These are phyloP conservation scores for Fusarium anthophilum DNA, from an alignment of 2,329 filamentous ascomycete genomes.

Conservation along the genomic window DNA sequence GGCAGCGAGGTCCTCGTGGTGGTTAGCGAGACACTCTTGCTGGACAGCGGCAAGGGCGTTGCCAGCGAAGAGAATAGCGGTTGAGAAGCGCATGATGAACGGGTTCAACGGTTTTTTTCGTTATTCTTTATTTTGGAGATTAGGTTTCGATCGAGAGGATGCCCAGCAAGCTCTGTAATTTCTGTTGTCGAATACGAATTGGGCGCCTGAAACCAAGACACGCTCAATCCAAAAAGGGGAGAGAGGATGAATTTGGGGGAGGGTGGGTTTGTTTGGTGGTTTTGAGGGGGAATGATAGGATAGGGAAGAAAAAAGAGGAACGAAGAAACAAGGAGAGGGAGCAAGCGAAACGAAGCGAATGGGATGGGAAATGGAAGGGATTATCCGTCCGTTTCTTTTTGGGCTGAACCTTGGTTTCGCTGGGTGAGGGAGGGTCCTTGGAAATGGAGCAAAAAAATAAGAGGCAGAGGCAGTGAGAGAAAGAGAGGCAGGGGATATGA, in stretches of 20 bases:
- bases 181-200: constrained; percentile 23
- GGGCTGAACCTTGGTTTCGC: constrained; percentile 25
- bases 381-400: constrained; percentile 30
- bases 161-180: constrained; percentile 35
- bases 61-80: constrained; percentile 48
- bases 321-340: constrained; percentile 25
- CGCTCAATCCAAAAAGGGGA: constrained; percentile 29
- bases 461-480: constrained; percentile 3
- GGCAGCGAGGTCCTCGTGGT: constrained; percentile 51
- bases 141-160: constrained; percentile 28
- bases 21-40: constrained; percentile 52
- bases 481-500: constrained; percentile 29
- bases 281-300: constrained; percentile 11
- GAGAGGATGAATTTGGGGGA: not conserved
- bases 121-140: not conserved
- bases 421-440: not conserved
- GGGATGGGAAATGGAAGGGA: constrained; percentile 32
- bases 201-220: constrained; percentile 24
- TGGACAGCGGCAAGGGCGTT: constrained; percentile 46
- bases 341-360: constrained; percentile 29
- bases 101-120: not conserved
- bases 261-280: constrained; percentile 1
- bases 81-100: constrained; percentile 45
- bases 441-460: not conserved
- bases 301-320: constrained; percentile 1